Evolutionary conservation across 352 stramenopile genomes (phyloP), one percentile per base, ranked within the genome.

Genomic region (Phytopythium mirpurense): DNA sequence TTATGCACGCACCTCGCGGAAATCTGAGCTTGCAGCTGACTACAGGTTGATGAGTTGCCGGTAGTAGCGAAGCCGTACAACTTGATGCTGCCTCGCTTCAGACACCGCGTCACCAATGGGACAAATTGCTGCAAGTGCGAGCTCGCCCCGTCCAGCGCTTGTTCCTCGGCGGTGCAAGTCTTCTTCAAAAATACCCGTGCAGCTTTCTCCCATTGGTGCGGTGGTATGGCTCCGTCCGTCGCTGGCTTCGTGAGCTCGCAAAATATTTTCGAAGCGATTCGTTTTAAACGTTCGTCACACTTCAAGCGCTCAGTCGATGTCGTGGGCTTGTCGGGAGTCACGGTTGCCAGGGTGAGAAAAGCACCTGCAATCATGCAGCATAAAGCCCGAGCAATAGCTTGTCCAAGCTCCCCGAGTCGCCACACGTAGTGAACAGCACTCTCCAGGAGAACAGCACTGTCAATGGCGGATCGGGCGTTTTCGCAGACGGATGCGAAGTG

Each of bases 401-500:
- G 44, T 2, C 54, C 55, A 3, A 38, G 43, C 14, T 26, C 51
- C 35, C 48, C 45, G 35, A 72, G 64, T 23, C 43, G 31, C 21
- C 65, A 38, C 18, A 62, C 41, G 32, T 86, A 82, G 21, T 67
- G 57, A 21, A 60, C 36, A 6, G 57, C 70, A 51, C 59, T 65
- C 54, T 82, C 62, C 26, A 80, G 36, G 19, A 83, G 57, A 53
- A 74, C 57, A 10, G 64, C 56, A 41, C 59, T 67, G 21, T 70
- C 75, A 27, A 80, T 19, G 16, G 55, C 51, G 40, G 45, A 50
- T 19, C 49, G 65, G 32, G 50, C 53, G 32, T 51, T 19, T 40
- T 88, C 75, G 49, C 70, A 87, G 37, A 84, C 54, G 1, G 55
- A 64, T 26, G 70, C 59, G 16, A 83, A 82, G 29, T 91, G 78